These are phyloP conservation scores for Talaromyces thailandensis DNA, from an alignment of 495 filamentous ascomycete species.

Conservation along the genomic window DNA sequence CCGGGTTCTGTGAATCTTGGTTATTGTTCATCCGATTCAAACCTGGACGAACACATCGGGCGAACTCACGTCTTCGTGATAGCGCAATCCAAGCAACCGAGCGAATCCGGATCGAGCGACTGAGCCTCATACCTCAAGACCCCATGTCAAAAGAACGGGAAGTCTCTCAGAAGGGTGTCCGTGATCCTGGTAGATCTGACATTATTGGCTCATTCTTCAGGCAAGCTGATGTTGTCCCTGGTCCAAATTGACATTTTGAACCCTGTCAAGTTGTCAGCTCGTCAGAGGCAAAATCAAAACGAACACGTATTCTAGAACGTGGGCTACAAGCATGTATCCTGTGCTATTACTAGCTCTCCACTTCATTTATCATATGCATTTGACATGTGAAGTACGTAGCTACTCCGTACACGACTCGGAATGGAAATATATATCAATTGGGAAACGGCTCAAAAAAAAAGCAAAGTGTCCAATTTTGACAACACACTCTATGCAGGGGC, in stretches of 20 bases:
- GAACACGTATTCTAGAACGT: neutral
- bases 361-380: neutral
- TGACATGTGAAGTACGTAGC: neutral
- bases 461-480: neutral
- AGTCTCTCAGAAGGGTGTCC: neutral
- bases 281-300: neutral
- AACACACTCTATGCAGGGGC: neutral
- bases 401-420: neutral
- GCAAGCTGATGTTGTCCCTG: neutral
- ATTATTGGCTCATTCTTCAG: neutral
- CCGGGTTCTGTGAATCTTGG: neutral
- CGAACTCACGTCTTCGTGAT: neutral
- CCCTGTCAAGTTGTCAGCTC: neutral
- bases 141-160: neutral
- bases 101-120: neutral
- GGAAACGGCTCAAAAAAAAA: neutral
- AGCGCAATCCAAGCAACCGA: neutral
- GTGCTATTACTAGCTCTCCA: neutral
- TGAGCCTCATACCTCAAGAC: neutral
- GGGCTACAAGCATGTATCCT: neutral
- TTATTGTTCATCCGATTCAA: neutral
- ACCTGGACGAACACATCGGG: neutral
- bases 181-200: neutral
- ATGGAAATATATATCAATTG: neutral
- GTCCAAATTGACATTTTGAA: neutral